Percentiles rank a stretch among this genome's conserved stretches.
These are phyloP conservation scores for Persicaria maculosa DNA, from an alignment of 148 eudicot species.

Conservation along the genomic window DNA sequence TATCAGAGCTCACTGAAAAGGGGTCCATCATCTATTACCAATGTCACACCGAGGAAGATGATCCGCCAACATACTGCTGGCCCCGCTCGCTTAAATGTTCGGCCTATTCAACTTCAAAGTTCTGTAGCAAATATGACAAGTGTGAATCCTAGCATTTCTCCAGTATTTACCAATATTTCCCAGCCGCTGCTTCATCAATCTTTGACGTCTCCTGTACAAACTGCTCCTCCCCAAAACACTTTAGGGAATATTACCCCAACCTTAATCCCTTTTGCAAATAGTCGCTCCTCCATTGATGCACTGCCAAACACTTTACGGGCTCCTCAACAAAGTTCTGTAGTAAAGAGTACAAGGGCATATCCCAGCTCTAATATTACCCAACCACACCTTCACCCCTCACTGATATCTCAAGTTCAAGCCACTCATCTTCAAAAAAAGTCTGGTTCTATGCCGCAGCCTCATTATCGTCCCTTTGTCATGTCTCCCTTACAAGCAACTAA, in stretches of 20 bases:
- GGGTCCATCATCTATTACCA: background rate
- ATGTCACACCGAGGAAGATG: background rate
- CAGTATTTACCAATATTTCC: background rate
- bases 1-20: background rate
- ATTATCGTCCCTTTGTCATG: background rate
- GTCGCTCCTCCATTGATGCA: background rate
- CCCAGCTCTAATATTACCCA: conserved; percentile 1
- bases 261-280: background rate
- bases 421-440: background rate
- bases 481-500: background rate
- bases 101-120: background rate
- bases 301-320: background rate
- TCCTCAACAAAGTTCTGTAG: background rate
- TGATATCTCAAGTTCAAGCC: background rate
- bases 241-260: background rate
- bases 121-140: background rate
- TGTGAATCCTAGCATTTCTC: background rate
- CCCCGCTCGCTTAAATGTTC: background rate
- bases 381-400: background rate
- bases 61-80: background rate
- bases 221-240: background rate
- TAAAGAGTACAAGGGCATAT: background rate
- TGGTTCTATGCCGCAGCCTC: background rate
- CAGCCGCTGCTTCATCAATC: background rate
- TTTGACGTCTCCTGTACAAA: background rate